These are phyloP conservation scores for Kernera saxatilis DNA, from an alignment of 345 rosid genomes.

Conservation along the genomic window DNA sequence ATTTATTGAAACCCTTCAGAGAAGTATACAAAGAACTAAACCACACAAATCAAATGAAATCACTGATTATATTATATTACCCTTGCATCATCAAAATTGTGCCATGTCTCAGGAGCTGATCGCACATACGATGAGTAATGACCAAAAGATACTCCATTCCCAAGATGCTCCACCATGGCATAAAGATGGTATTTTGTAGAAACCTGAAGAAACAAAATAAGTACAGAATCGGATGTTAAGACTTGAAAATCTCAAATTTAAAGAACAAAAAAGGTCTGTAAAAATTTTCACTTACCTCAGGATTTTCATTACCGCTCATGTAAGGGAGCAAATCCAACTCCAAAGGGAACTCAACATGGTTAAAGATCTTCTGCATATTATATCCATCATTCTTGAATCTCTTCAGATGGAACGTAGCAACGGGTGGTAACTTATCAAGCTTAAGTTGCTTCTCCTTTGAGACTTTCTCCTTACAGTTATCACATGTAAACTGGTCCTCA, in stretches of 20 bases:
- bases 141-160: constrained; percentile 50
- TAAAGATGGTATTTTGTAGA: constrained; percentile 56
- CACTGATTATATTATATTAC: constrained; percentile 25
- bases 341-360: constrained; percentile 67
- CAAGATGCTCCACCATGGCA: constrained; percentile 76
- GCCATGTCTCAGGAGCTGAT: constrained; percentile 74
- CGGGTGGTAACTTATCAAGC: constrained; percentile 55
- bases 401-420: constrained; percentile 83
- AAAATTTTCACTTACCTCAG: constrained; percentile 37
- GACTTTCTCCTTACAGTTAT: constrained; percentile 60
- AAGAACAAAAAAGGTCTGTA: not conserved
- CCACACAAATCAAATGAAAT: not conserved
- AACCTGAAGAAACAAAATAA: constrained; percentile 34
- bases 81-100: constrained; percentile 62
- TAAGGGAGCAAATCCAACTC: constrained; percentile 79
- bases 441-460: constrained; percentile 74
- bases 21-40: not conserved
- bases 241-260: not conserved
- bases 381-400: constrained; percentile 77
- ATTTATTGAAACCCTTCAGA: not conserved
- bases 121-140: constrained; percentile 68
- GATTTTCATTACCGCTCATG: constrained; percentile 28
- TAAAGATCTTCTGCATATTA: constrained; percentile 58
- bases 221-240: not conserved
- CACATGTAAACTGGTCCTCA: constrained; percentile 63